These are phyloP conservation scores for Cryphonectria nitschkei DNA, from an alignment of 2,329 filamentous ascomycete species.

Conservation along the genomic window DNA sequence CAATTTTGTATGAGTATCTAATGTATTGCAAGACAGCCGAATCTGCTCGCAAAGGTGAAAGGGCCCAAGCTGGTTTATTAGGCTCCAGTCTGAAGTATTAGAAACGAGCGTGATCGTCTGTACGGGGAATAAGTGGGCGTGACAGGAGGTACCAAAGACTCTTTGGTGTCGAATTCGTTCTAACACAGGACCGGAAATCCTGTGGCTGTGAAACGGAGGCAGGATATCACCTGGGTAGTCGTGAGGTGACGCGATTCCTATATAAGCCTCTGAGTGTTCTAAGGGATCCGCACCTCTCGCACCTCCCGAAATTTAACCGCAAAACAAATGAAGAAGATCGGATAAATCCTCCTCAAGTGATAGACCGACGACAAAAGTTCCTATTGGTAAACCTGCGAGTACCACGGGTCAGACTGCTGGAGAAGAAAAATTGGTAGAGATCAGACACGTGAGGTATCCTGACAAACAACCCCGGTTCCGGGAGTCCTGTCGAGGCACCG, in stretches of 20 bases:
- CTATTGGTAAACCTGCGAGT: neutral
- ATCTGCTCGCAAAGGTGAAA: neutral
- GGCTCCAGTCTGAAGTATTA: neutral
- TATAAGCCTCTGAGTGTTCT: slow-evolving; percentile 30
- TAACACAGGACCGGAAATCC: neutral
- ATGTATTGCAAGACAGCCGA: neutral
- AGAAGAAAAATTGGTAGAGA: slow-evolving; percentile 6
- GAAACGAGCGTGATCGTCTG: neutral
- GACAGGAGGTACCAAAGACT: neutral
- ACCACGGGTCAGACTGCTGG: neutral
- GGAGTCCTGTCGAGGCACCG: neutral
- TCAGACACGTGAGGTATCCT: slow-evolving; percentile 11
- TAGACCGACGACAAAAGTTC: neutral
- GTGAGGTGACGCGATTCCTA: slow-evolving; percentile 28
- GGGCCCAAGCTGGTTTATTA: neutral
- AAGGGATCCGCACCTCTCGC: slow-evolving; percentile 23
- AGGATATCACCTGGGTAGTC: slow-evolving; percentile 17
- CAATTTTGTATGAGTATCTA: neutral
- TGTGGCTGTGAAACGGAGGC: neutral
- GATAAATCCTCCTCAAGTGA: slow-evolving; percentile 18
- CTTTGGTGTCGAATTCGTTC: neutral
- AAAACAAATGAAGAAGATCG: slow-evolving; percentile 31
- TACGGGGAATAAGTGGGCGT: slow-evolving; percentile 9
- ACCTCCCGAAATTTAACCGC: slow-evolving; percentile 37
- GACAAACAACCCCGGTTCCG: neutral